Percentiles rank a stretch among this genome's conserved stretches.
Conservation (phyloP, 495 filamentous ascomycete genomes). For the Beverwykella pulmonaria region DNA sequence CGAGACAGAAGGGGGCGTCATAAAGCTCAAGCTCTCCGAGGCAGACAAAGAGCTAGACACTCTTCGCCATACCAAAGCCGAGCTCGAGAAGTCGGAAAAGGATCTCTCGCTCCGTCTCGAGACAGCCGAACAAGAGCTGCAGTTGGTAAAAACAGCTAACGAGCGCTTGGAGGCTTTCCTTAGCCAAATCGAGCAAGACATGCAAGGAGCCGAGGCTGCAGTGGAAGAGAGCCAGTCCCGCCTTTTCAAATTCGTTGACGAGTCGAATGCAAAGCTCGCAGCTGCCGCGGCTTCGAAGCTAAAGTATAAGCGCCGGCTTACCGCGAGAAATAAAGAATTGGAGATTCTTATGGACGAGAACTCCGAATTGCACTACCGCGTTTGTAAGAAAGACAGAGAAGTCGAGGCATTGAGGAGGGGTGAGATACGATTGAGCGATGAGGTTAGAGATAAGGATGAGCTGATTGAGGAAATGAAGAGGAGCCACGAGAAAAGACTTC, state of each 20-base stretch:
- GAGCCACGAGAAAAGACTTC: slow-evolving; percentile 15
- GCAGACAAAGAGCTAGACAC: slow-evolving; percentile 9
- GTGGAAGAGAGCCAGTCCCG: slow-evolving; percentile 31
- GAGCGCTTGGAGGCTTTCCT: slow-evolving; percentile 27
- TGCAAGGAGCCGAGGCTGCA: slow-evolving; percentile 27
- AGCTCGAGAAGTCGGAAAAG: slow-evolving; percentile 28
- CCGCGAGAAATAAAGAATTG: slow-evolving; percentile 28
- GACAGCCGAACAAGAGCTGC: slow-evolving; percentile 31
- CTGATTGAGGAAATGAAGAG: not conserved
- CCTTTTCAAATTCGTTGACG: slow-evolving; percentile 21
- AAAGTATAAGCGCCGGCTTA: slow-evolving; percentile 31
- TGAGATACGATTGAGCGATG: slow-evolving; percentile 40
- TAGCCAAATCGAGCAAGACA: slow-evolving; percentile 34
- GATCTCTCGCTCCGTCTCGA: slow-evolving; percentile 17
- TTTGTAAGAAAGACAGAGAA: slow-evolving; percentile 16
- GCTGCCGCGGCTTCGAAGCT: slow-evolving; percentile 18
- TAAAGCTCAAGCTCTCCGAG: slow-evolving; percentile 3
- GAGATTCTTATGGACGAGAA: slow-evolving; percentile 30
- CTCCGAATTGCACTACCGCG: slow-evolving; percentile 17
- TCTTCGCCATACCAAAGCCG: slow-evolving; percentile 14
- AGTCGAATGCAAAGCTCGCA: slow-evolving; percentile 24
- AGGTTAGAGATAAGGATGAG: not conserved
- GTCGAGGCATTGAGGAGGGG: slow-evolving; percentile 30
- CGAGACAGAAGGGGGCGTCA: not conserved
- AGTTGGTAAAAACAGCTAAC: slow-evolving; percentile 17